phyloP scores from a whole-genome alignment of 768 basidiomycete genomes.

The Lactifluus hygrophoroides region DNA sequence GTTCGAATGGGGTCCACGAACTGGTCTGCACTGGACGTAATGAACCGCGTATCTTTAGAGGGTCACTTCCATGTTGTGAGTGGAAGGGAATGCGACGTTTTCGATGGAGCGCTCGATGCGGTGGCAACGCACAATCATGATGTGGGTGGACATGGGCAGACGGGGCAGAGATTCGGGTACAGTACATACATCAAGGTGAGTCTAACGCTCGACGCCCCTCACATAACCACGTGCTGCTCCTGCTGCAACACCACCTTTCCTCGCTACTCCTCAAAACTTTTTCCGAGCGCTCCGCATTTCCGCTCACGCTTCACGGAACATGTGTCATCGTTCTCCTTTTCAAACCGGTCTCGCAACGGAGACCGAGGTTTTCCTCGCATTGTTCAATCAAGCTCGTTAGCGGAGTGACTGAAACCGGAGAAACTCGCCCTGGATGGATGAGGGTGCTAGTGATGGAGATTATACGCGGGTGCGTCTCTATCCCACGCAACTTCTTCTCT shows the following conservation, averaged over 20 bases:
- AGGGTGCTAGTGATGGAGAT: slow-evolving; percentile 21
- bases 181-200: too few species aligned
- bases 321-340: slow-evolving; percentile 90
- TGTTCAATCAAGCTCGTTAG: slow-evolving; percentile 5
- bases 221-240: too few species aligned
- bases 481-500: neutral
- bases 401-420: neutral
- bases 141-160: too few species aligned
- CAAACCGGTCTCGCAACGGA: slow-evolving; percentile 76
- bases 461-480: slow-evolving; percentile 11
- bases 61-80: too few species aligned
- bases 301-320: slow-evolving; percentile 81
- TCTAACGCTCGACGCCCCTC: too few species aligned
- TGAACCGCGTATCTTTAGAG: too few species aligned
- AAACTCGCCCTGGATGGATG: slow-evolving; percentile 17
- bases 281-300: slow-evolving; percentile 76
- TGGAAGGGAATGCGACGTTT: too few species aligned
- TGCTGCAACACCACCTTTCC: slow-evolving; percentile 83
- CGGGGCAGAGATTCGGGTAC: too few species aligned
- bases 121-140: too few species aligned
- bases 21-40: too few species aligned
- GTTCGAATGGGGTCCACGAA: too few species aligned
- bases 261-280: slow-evolving; percentile 82
- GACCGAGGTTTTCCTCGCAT: slow-evolving; percentile 39
- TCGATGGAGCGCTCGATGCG: too few species aligned